Percentiles rank a stretch among this genome's conserved stretches.
Conservation (phyloP, 148 eudicot genomes). For the Agrostemma githago region DNA sequence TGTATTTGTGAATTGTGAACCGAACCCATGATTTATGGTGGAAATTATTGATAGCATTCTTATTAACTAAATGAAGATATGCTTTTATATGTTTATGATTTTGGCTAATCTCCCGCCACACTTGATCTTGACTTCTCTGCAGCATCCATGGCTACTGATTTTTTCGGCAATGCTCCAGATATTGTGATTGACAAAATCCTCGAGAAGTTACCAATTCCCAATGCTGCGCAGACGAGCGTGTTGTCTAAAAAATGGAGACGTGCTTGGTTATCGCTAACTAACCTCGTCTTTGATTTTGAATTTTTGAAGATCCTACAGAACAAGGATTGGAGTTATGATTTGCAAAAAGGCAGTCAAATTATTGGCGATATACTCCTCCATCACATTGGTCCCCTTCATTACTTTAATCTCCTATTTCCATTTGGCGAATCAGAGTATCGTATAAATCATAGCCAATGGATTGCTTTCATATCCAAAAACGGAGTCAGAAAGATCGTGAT, state of each 20-base stretch:
- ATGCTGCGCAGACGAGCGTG: constrained; percentile 3
- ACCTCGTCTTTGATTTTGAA: too few species aligned
- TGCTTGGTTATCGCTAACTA: too few species aligned
- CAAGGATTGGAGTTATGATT: not conserved
- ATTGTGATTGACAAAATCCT: not conserved
- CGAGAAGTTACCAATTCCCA: not conserved
- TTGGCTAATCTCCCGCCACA: too few species aligned
- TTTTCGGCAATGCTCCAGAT: constrained; percentile 5
- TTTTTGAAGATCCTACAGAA: too few species aligned
- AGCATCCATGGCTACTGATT: not conserved
- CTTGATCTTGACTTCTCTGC: not conserved
- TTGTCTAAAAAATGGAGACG: not conserved
- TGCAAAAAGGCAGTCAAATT: not conserved
- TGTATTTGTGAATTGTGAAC: too few species aligned
- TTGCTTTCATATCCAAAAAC: not conserved
- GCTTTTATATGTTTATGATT: too few species aligned
- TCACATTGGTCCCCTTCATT: constrained; percentile 19
- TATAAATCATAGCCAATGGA: not conserved
- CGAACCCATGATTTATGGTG: too few species aligned
- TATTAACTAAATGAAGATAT: too few species aligned
- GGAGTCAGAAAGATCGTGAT: not conserved
- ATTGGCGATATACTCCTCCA: constrained; percentile 29
- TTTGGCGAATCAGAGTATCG: not conserved
- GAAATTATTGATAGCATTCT: too few species aligned
- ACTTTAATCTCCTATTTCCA: constrained; percentile 18